Evolutionary conservation across 192 early-diverging fungal genomes (phyloP), one percentile per base, ranked within the genome.

Genomic region (Piromyces sp.): DNA sequence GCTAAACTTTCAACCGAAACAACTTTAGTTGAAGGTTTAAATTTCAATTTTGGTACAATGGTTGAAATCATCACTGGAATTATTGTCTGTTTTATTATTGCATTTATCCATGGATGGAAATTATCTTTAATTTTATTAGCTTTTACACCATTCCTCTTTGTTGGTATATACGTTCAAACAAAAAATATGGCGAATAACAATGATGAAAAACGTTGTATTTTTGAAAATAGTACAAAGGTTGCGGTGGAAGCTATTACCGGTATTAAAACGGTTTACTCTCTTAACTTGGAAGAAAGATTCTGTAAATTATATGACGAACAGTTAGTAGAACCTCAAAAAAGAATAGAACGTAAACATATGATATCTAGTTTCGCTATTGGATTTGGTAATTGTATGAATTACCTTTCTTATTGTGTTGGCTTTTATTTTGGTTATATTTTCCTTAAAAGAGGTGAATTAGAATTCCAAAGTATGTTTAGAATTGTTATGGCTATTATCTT

Each of bases 231-330:
- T 7, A 89, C 87, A 68, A 90, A 92, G 84, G 88, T 92, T 11
- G 94, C 95, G 2, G 92, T 93, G 80, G 97, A 99, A 84, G 88
- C 92, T 36, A 93, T 99, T 82, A 86, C 90, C 83, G 91, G 90
- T 83, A 94, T 99, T 84, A 88, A 93, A 42, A 99, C 96, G 0
- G 94, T 97, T 6, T 90, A 92, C 29, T 91, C 93, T 38, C 90
- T 95, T 82, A 94, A 85, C 51, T 90, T 84, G 85, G 89, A 87
- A 85, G 86, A 86, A 82, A 84, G 40, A 81, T 88, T 85, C 86
- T 88, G 83, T 15, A 83, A 81, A n/a, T 79, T 58, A 80, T 93
- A 81, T 82, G 79, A 51, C 22, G 17, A 51, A 22, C 15, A 51
- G 5, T 51, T 51, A 22, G 42, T 51, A 17, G 42, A 51, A 22